Conservation (phyloP, 129 eudicot genomes). For the Flaveria ramosissima region DNA sequence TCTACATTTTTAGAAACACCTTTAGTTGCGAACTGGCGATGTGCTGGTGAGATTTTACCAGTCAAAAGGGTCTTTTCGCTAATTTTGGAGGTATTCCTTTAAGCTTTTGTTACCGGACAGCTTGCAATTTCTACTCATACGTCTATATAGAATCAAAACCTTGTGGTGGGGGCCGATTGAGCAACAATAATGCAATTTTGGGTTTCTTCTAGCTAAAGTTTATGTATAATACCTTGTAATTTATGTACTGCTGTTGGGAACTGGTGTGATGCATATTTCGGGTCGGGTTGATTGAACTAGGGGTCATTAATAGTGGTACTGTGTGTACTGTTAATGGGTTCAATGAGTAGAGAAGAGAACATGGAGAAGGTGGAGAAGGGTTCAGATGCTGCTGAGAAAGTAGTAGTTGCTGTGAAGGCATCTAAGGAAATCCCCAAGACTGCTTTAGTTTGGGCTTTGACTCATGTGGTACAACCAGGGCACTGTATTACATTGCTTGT, state of each 20-base stretch:
- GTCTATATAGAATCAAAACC: constrained; percentile 23
- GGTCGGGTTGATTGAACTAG: constrained; percentile 23
- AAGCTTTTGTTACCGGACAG: constrained; percentile 30
- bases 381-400: constrained; percentile 63
- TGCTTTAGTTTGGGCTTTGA: constrained; percentile 94
- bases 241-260: constrained; percentile 10
- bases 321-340: constrained; percentile 4
- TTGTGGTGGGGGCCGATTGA: constrained; percentile 38
- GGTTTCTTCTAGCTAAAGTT: neutral
- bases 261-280: neutral
- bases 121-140: constrained; percentile 20
- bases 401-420: constrained; percentile 95
- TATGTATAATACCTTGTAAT: constrained; percentile 15
- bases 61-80: constrained; percentile 26
- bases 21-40: neutral
- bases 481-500: constrained; percentile 91
- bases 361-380: constrained; percentile 61
- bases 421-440: constrained; percentile 88
- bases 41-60: constrained; percentile 21
- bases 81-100: constrained; percentile 36
- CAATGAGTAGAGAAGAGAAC: constrained; percentile 58
- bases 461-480: constrained; percentile 98
- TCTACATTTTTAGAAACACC: constrained; percentile 21
- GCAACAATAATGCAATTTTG: constrained; percentile 32
- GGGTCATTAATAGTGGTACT: constrained; percentile 10